A percentile compares a stretch with the other conserved stretches of the same genome.
These are phyloP conservation scores for Sesbania bispinosa DNA, from an alignment of 306 rosid species.

Conservation along the genomic window DNA sequence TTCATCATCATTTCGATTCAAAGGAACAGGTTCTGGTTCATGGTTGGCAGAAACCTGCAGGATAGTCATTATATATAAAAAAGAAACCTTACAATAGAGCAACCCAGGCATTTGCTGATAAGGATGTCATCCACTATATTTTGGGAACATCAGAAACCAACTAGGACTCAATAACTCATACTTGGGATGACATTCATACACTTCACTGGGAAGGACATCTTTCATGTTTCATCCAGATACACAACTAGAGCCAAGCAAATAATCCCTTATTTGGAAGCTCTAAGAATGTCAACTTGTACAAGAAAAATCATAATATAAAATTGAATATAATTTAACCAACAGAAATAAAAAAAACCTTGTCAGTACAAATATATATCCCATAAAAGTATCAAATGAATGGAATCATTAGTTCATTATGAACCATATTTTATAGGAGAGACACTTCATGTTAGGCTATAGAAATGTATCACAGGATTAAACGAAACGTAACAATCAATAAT, in stretches of 20 bases:
- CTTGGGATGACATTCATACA: neutral
- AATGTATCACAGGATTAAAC: neutral
- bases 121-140: neutral
- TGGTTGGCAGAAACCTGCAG: constrained; percentile 46
- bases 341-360: neutral
- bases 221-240: neutral
- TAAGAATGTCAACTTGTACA: neutral
- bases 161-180: neutral
- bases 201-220: too few relatives aligned
- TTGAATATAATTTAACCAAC: neutral
- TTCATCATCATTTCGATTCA: constrained; percentile 23
- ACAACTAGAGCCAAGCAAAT: neutral
- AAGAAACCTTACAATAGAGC: too few relatives aligned
- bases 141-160: neutral
- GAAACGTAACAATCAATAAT: neutral
- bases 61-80: neutral
- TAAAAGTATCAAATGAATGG: neutral
- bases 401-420: neutral
- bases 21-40: constrained; percentile 33
- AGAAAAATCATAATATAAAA: neutral
- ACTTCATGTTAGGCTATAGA: neutral
- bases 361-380: constrained; percentile 7
- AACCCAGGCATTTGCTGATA: neutral
- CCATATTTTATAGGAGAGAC: neutral
- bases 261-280: constrained; percentile 4